A percentile compares a stretch with the other conserved stretches of the same genome.
Evolutionary conservation across 2,329 filamentous ascomycete species (phyloP).

Genomic region (Ascochyta rabiei): DNA sequence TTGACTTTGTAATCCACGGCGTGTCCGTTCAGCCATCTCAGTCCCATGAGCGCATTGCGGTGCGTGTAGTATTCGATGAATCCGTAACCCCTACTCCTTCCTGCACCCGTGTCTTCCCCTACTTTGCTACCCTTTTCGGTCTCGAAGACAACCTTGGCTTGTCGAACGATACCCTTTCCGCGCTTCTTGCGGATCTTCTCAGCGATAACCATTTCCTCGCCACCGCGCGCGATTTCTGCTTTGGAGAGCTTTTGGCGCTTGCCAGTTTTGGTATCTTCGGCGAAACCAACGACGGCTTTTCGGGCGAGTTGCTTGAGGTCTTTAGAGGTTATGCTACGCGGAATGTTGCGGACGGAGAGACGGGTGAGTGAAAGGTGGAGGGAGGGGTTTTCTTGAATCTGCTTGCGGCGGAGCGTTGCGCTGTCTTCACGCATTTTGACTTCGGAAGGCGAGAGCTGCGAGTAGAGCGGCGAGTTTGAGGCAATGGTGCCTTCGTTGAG

Average conservation of each 20-base stretch:
- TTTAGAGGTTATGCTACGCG: conserved; percentile 80
- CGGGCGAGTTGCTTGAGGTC: conserved; percentile 89
- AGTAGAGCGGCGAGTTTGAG: conserved; percentile 76
- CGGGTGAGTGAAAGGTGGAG: conserved; percentile 89
- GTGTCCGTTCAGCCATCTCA: conserved; percentile 90
- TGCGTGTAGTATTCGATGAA: conserved; percentile 97
- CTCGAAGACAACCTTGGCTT: conserved; percentile 96
- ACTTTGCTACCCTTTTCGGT: conserved; percentile 84
- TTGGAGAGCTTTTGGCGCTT: conserved; percentile 80
- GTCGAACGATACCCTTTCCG: conserved; percentile 85
- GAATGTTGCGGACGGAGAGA: conserved; percentile 89
- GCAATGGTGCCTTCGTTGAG: conserved; percentile 85
- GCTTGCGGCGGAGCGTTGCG: conserved; percentile 81
- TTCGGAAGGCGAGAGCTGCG: conserved; percentile 77
- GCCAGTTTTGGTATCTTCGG: conserved; percentile 82
- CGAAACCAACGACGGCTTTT: conserved; percentile 92
- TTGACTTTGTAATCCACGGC: conserved; percentile 59
- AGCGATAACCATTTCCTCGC: conserved; percentile 78
- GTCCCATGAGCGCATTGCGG: conserved; percentile 90
- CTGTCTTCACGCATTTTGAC: conserved; percentile 88
- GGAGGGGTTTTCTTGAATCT: conserved; percentile 89
- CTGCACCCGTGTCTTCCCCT: conserved; percentile 74
- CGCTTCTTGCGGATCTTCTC: conserved; percentile 80
- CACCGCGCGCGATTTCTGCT: conserved; percentile 82
- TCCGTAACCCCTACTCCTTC: conserved; percentile 89